A percentile compares a stretch with the other conserved stretches of the same genome.
Evolutionary conservation across 2,329 filamentous ascomycete species (phyloP).

Genomic region (Ophiostoma angusticollis): DNA sequence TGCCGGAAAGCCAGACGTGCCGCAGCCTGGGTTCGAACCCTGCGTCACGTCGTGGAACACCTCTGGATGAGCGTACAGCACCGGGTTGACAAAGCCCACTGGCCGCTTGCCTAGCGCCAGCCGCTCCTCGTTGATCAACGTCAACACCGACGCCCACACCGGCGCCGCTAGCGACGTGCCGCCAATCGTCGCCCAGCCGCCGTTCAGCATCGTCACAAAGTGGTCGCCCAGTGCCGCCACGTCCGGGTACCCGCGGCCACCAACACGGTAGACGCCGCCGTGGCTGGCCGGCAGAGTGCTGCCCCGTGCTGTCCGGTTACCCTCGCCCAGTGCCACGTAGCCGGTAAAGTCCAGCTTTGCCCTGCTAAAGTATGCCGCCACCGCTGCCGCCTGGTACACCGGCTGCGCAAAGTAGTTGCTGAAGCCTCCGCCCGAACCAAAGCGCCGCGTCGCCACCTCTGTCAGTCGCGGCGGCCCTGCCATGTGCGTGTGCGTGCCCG

Average conservation of each 20-base stretch:
- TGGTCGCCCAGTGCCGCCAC: conserved; percentile 19
- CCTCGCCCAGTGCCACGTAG: conserved; percentile 14
- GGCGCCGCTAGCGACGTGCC: conserved; percentile 46
- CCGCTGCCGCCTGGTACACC: conserved; percentile 27
- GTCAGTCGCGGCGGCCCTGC: conserved; percentile 4
- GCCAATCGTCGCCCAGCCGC: conserved; percentile 23
- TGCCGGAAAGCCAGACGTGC: conserved; percentile 20
- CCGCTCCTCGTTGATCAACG: conserved; percentile 49
- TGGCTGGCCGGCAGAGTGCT: too few relatives aligned
- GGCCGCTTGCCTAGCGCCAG: conserved; percentile 32
- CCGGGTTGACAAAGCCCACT: conserved; percentile 25
- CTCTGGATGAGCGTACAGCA: conserved; percentile 19
- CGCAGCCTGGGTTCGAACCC: conserved; percentile 21
- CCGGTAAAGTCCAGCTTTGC: conserved; percentile 12
- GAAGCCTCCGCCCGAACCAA: conserved; percentile 31
- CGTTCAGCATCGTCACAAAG: conserved; percentile 17
- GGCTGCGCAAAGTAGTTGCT: conserved; percentile 32
- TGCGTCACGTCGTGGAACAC: conserved; percentile 20
- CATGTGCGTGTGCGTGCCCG: too few relatives aligned
- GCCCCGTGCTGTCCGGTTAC: conserved; percentile 7
- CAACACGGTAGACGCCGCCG: conserved; percentile 15
- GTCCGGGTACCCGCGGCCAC: conserved; percentile 18
- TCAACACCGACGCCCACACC: conserved; percentile 43
- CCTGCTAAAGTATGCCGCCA: conserved; percentile 27
- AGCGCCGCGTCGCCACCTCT: conserved; percentile 15